phyloP scores from a whole-genome alignment of 2,329 filamentous ascomycete species.

The Paecilomyces sp. region DNA sequence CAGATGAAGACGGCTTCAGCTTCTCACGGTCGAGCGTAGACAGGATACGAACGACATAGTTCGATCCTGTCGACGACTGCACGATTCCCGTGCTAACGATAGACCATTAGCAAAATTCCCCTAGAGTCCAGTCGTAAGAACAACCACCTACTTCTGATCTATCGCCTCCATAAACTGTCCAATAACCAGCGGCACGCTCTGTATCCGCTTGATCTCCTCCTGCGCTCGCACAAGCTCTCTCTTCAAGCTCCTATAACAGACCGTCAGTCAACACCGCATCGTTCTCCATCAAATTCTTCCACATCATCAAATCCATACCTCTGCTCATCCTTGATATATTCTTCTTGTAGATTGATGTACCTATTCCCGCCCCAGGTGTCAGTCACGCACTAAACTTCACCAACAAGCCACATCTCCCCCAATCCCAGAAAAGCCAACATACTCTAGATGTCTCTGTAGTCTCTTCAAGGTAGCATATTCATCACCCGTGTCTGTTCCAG shows the following conservation, averaged over 20 bases:
- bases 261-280: slow-evolving; percentile 6
- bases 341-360: slow-evolving; percentile 95
- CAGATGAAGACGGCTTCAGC: slow-evolving; percentile 94
- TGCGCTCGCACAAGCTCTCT: slow-evolving; percentile 93
- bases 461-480: slow-evolving; percentile 96
- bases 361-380: slow-evolving; percentile 35
- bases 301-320: slow-evolving; percentile 43
- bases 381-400: background rate
- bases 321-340: slow-evolving; percentile 99
- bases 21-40: slow-evolving; percentile 97
- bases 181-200: slow-evolving; percentile 95
- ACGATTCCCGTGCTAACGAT: slow-evolving; percentile 81
- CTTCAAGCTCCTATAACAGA: slow-evolving; percentile 69
- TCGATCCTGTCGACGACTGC: slow-evolving; percentile 94
- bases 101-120: slow-evolving; percentile 5
- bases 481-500: slow-evolving; percentile 72
- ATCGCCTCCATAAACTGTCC: slow-evolving; percentile 99
- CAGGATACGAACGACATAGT: slow-evolving; percentile 97
- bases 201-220: slow-evolving; percentile 99
- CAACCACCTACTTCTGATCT: slow-evolving; percentile 76
- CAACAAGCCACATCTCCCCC: slow-evolving; percentile 1
- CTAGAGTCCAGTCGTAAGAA: slow-evolving; percentile 6
- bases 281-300: slow-evolving; percentile 1
- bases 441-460: slow-evolving; percentile 93
- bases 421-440: slow-evolving; percentile 26